Evolutionary conservation across 192 early-diverging fungal species (phyloP), one percentile per base, ranked within the genome.

Genomic region (Coemansia sp.): DNA sequence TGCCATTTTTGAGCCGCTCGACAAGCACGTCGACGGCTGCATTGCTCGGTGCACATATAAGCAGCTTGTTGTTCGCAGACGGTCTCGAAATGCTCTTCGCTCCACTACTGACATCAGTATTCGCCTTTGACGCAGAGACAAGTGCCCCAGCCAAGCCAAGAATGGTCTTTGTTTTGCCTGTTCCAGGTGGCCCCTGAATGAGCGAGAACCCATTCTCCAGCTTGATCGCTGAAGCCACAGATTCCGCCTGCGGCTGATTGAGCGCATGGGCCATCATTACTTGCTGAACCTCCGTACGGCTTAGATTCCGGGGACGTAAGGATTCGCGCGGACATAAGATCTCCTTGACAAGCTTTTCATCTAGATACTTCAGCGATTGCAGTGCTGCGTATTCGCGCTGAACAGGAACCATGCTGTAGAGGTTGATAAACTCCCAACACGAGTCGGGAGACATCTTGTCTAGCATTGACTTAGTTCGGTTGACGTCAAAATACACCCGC

Each of bases 11-110:
- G 16, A 99, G 62, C 12, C 97, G 87, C 66, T 92, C 90, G 12
- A 91, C 92, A 72, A 99, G 93, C 78, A 98, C 97, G 63, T 99
- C 97, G 34, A 94, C 92, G 0, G 95, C 96, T 5, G 96, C 95
- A 67, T 99, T 99, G 64, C 90, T 92, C 6, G 97, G 97, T 16
- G 95, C 95, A 64, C 95, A 97, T 9, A 95, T 88, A 6, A 99
- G 81, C 43, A 99, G 75, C 72, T 89, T 86, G 72, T 89, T 75
- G 30, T 30, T 30, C n/a, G 60, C 66, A 26, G 45, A 34, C 9
- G 35, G 41, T 4, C 38, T 23, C 9, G 16, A 11, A n/a, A 18
- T 34, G 34, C 8, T 48, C 14, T 33, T 24, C 35, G 30, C 63
- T 34, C 16, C 33, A 45, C 21, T 51, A 6, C 45, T 24, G 15